These are phyloP conservation scores for Plenodomus tracheiphilus DNA, from an alignment of 2,329 filamentous ascomycete species.

Conservation along the genomic window DNA sequence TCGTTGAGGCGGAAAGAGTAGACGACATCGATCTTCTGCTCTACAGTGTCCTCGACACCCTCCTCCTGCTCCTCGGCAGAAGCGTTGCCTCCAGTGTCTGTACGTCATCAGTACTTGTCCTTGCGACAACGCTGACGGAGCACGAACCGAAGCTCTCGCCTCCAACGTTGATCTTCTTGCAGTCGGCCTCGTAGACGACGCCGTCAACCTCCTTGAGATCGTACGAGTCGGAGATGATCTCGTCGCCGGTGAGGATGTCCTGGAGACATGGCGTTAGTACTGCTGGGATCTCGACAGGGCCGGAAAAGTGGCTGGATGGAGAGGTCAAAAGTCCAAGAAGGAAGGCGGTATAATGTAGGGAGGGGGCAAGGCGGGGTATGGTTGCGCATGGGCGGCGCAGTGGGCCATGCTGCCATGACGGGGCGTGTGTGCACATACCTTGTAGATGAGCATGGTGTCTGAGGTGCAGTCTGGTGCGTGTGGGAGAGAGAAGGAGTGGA, in stretches of 20 bases:
- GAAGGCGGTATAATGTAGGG: conserved; percentile 10
- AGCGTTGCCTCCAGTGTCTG: conserved; percentile 92
- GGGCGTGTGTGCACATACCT: conserved; percentile 50
- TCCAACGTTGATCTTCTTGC: conserved; percentile 82
- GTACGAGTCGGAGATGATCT: conserved; percentile 96
- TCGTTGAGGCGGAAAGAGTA: conserved; percentile 86
- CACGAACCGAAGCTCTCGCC: conserved; percentile 70
- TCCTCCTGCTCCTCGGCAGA: conserved; percentile 89
- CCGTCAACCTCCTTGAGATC: conserved; percentile 78
- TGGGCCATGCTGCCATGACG: background rate
- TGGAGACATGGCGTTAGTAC: conserved; percentile 47
- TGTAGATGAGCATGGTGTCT: conserved; percentile 61
- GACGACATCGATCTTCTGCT: conserved; percentile 90
- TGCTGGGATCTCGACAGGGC: conserved; percentile 1
- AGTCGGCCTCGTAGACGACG: conserved; percentile 87
- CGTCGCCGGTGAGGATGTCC: conserved; percentile 88
- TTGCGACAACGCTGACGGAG: conserved; percentile 1
- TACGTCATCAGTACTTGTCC: conserved; percentile 7
- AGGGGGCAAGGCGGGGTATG: conserved; percentile 31
- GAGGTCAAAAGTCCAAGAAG: conserved; percentile 6
- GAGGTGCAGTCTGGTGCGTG: conserved; percentile 11
- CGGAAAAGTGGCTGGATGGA: conserved; percentile 6
- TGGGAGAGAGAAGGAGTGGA: conserved; percentile 13
- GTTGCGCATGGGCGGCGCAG: conserved; percentile 29
- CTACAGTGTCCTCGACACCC: conserved; percentile 67